These are phyloP conservation scores for Zygotorulaspora chibaensis DNA, from an alignment of 805 yeast genomes.

Conservation along the genomic window DNA sequence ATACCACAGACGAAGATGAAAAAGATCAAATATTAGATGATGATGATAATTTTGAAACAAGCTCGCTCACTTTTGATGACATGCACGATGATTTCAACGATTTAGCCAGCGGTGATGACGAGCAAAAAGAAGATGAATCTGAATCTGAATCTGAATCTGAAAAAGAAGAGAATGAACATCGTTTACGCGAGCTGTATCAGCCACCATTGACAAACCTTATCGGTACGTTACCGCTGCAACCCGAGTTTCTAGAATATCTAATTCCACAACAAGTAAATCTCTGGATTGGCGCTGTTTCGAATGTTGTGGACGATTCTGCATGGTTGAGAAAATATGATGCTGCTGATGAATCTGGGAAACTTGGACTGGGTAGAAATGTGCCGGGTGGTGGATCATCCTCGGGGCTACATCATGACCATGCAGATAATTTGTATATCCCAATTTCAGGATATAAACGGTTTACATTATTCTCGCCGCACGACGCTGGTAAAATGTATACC, in stretches of 20 bases:
- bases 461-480: conserved; percentile 61
- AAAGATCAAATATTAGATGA: conserved; percentile 17
- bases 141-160: conserved; percentile 19
- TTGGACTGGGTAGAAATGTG: conserved; percentile 50
- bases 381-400: conserved; percentile 63
- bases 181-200: conserved; percentile 52
- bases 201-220: conserved; percentile 53
- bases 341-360: conserved; percentile 19
- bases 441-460: conserved; percentile 59
- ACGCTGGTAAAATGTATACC: conserved; percentile 55
- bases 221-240: conserved; percentile 39
- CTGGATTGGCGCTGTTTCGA: conserved; percentile 56
- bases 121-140: conserved; percentile 9
- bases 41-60: conserved; percentile 19
- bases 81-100: conserved; percentile 30
- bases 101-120: conserved; percentile 24
- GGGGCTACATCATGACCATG: conserved; percentile 78
- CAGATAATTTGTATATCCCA: conserved; percentile 67
- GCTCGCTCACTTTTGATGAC: conserved; percentile 21
- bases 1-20: conserved; percentile 25
- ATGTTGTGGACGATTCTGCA: conserved; percentile 10
- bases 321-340: conserved; percentile 22
- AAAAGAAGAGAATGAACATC: conserved; percentile 36
- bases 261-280: conserved; percentile 69
- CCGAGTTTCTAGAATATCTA: conserved; percentile 40